These are phyloP conservation scores for Neurospora intermedia DNA, from an alignment of 495 filamentous ascomycete genomes.

Conservation along the genomic window DNA sequence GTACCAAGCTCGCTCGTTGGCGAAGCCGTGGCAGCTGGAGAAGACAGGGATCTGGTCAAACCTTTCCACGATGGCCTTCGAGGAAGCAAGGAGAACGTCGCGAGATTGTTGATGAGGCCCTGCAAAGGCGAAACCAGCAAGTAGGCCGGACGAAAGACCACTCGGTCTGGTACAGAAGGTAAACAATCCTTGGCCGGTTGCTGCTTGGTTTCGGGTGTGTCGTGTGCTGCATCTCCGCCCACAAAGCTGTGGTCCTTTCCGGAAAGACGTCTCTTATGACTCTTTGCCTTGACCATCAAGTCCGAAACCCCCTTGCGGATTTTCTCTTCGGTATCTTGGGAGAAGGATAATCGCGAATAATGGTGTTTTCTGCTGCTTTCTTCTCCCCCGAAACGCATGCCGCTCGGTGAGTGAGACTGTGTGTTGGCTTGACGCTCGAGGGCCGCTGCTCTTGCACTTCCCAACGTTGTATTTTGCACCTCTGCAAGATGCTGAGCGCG, in stretches of 20 bases:
- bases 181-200: conserved; percentile 12
- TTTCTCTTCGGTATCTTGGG: conserved; percentile 24
- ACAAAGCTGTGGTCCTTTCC: not conserved
- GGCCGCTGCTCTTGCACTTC: conserved; percentile 12
- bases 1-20: conserved; percentile 1
- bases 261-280: conserved; percentile 10
- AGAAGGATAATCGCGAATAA: conserved; percentile 16
- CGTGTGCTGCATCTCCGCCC: not conserved
- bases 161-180: conserved; percentile 13
- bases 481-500: conserved; percentile 53
- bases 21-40: not conserved
- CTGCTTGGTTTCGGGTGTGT: conserved; percentile 6
- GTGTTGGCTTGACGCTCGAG: conserved; percentile 10
- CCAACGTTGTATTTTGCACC: conserved; percentile 36
- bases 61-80: conserved; percentile 5
- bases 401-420: conserved; percentile 21
- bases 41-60: not conserved
- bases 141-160: conserved; percentile 43
- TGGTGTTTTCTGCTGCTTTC: conserved; percentile 24
- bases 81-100: conserved; percentile 40
- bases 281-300: conserved; percentile 25
- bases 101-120: conserved; percentile 47
- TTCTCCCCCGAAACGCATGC: conserved; percentile 30
- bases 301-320: conserved; percentile 31
- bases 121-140: conserved; percentile 74